Conservation (phyloP, 192 early-diverging fungal genomes). For the Allomyces javanicus region DNA sequence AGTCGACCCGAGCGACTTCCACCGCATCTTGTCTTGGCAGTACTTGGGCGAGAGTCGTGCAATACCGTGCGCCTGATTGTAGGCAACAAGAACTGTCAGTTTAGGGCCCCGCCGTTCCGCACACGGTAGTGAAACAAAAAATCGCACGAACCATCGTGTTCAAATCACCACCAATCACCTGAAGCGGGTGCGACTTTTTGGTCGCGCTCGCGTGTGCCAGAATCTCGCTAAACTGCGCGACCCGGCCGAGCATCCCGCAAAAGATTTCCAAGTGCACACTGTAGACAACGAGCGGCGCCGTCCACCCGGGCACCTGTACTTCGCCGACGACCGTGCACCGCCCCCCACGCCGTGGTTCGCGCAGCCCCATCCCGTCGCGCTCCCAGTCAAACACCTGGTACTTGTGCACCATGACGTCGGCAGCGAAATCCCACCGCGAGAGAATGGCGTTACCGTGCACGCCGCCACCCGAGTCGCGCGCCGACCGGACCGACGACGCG, state of each 20-base stretch:
- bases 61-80: slow-evolving; percentile 40
- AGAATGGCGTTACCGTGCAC: slow-evolving; percentile 60
- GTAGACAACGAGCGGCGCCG: background rate
- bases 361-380: slow-evolving; percentile 27
- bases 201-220: slow-evolving; percentile 31
- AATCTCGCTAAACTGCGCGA: slow-evolving; percentile 46
- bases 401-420: slow-evolving; percentile 39
- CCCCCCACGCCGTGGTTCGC: slow-evolving; percentile 48
- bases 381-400: slow-evolving; percentile 56
- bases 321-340: slow-evolving; percentile 42
- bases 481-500: slow-evolving; percentile 27
- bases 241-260: slow-evolving; percentile 46
- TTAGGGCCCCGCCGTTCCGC: no score
- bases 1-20: slow-evolving; percentile 33
- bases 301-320: slow-evolving; percentile 38
- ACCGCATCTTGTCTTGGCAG: slow-evolving; percentile 41
- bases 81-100: no score
- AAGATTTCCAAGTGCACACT: slow-evolving; percentile 22
- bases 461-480: slow-evolving; percentile 38
- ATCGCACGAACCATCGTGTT: no score
- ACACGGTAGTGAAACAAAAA: no score
- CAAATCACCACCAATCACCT: slow-evolving; percentile 36
- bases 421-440: slow-evolving; percentile 37
- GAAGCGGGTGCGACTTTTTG: slow-evolving; percentile 27
- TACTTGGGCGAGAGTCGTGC: slow-evolving; percentile 44